These are phyloP conservation scores for Mycena haematopus DNA, from an alignment of 768 basidiomycete genomes.

Conservation along the genomic window DNA sequence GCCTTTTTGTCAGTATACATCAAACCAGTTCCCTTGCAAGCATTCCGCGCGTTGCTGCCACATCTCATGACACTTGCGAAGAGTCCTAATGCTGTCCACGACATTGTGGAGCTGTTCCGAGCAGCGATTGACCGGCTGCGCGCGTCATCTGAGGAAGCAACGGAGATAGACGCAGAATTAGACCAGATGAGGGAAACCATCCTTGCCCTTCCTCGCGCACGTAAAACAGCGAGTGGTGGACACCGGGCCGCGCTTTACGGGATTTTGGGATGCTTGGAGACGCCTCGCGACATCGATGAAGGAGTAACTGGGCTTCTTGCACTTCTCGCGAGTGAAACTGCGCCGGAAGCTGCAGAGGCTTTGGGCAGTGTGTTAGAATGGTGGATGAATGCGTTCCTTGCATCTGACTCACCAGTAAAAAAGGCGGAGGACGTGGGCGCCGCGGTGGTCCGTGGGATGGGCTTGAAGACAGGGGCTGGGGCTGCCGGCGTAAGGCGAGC, in stretches of 20 bases:
- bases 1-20: slow-evolving; percentile 25
- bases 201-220: slow-evolving; percentile 74
- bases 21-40: slow-evolving; percentile 17
- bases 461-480: slow-evolving; percentile 18
- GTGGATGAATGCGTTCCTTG: slow-evolving; percentile 25
- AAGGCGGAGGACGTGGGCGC: slow-evolving; percentile 21
- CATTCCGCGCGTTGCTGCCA: slow-evolving; percentile 22
- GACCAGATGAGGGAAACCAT: slow-evolving; percentile 62
- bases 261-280: slow-evolving; percentile 64
- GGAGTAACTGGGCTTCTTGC: slow-evolving; percentile 47
- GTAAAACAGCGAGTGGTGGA: slow-evolving; percentile 88
- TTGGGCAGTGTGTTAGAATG: slow-evolving; percentile 17
- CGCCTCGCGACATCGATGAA: slow-evolving; percentile 54
- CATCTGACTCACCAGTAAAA: slow-evolving; percentile 16
- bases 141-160: slow-evolving; percentile 44
- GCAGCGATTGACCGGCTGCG: slow-evolving; percentile 17
- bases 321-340: slow-evolving; percentile 23
- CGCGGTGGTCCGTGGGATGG: slow-evolving; percentile 28
- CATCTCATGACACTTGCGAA: slow-evolving; percentile 25
- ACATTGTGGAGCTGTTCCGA: slow-evolving; percentile 26
- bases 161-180: slow-evolving; percentile 42
- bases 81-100: slow-evolving; percentile 24
- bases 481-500: slow-evolving; percentile 16
- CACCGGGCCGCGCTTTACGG: slow-evolving; percentile 83
- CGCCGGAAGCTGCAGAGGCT: slow-evolving; percentile 25